These are phyloP conservation scores for Cryptococcus hybrid DNA, from an alignment of 1,284 basidiomycete species.

Conservation along the genomic window DNA sequence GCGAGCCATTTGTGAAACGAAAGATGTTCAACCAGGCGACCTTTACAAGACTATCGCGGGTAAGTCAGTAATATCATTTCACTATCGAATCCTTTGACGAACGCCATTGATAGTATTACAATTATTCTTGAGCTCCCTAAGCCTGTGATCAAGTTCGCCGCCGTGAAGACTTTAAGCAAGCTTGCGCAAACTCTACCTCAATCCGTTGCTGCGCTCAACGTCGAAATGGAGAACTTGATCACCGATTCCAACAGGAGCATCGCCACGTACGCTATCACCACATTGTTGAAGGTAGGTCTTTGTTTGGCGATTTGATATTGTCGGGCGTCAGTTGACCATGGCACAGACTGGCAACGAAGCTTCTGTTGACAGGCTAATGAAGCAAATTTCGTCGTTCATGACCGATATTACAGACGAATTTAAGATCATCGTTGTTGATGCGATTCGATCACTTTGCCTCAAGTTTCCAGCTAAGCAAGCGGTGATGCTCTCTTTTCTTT, in stretches of 20 bases:
- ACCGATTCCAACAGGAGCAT: conserved; percentile 95
- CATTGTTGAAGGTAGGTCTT: conserved; percentile 77
- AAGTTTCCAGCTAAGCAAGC: conserved; percentile 98
- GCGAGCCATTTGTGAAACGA: conserved; percentile 95
- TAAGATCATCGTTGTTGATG: conserved; percentile 99
- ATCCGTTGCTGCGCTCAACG: conserved; percentile 89
- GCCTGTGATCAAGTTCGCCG: conserved; percentile 93
- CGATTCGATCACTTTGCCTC: conserved; percentile 95
- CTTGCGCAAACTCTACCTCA: conserved; percentile 79
- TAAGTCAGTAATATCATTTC: conserved; percentile 53
- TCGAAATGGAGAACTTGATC: conserved; percentile 97
- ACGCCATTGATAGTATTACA: conserved; percentile 65
- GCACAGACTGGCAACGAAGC: conserved; percentile 92
- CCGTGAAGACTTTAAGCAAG: conserved; percentile 89
- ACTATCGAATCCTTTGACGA: not conserved
- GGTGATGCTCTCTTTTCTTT: conserved; percentile 91
- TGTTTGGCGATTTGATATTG: not conserved
- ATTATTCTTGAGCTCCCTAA: conserved; percentile 90
- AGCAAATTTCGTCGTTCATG: conserved; percentile 99
- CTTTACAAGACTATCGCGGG: conserved; percentile 77
- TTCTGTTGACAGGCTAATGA: conserved; percentile 97
- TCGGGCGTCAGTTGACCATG: no score
- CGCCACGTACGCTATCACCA: conserved; percentile 98
- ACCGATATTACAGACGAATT: conserved; percentile 99
- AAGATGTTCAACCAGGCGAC: conserved; percentile 71